Base-by-base conservation (phyloP, 148 eudicot genomes). In the Polygonum maritimum region DNA sequence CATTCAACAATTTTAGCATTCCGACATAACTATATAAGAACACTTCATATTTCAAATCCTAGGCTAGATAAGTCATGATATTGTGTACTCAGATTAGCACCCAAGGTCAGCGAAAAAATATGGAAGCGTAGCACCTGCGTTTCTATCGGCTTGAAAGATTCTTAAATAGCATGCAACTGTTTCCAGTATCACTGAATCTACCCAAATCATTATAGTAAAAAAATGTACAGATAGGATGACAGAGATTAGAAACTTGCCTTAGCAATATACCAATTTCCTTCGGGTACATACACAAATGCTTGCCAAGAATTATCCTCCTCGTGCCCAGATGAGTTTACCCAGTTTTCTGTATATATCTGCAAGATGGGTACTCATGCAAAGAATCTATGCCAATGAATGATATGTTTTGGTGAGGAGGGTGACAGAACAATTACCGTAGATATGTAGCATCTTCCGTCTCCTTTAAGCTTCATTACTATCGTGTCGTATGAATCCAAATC, bases 231-330 rank as follows among this genome's bases (percentile, higher is more conserved):
- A 57, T 21, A 31, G 7, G 31, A 22, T 15, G 6, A 49, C 5
- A 14, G 2, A 77, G 73, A 70, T 41, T 15, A 62, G 22, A 63
- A 77, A 88, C 91, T 83, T 89, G 79, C 98, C 97, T 94, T 92
- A 16, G 96, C 91, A 70, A 94, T 88, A 76, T 92, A 88, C 98
- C 98, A 94, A 79, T 92, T 85, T 74, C 91, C 97, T 79, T 87
- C 87, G 44, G 98, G 98, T 48, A 89, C 97, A 81, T 75, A 89
- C 39, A 94, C 91, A 78, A 94, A 94, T 58, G 98, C 96, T 87
- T 94, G 98, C 98, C 98, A 94, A 67, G 96, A 92, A 81, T 94
- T 94, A 86, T 94, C 98, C 84, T 94, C 98, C 76, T 86, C 82
- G 74, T 94, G 98, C 75, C 96, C 98, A 10, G 98, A 97, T 15